Evolutionary conservation across 2,329 filamentous ascomycete genomes (phyloP).

Genomic region (Monilinia aucupariae): DNA sequence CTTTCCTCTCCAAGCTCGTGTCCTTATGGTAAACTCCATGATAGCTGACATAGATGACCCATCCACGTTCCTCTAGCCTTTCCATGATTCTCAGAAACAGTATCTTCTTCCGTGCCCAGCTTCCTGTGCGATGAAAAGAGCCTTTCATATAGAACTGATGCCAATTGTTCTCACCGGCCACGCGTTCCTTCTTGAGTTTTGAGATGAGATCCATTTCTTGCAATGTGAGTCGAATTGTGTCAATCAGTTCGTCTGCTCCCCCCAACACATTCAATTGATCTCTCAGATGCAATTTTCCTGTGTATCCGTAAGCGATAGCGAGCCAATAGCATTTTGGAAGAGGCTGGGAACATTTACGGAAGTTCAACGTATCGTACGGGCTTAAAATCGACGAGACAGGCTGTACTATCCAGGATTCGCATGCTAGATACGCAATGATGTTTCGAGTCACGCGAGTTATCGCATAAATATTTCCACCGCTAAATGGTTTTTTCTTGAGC

Average conservation of each 20-base stretch:
- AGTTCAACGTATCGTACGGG: not conserved
- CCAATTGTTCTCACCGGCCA: not conserved
- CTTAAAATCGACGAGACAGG: not conserved
- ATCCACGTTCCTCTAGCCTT: slow-evolving; percentile 14
- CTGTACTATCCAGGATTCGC: slow-evolving; percentile 2
- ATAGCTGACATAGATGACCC: not conserved
- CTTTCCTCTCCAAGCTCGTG: not conserved
- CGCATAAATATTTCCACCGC: not conserved
- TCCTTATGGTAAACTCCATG: not conserved
- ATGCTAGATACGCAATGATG: slow-evolving; percentile 10
- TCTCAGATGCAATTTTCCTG: not conserved
- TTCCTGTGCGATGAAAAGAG: not conserved
- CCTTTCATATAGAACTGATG: not conserved
- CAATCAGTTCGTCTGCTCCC: slow-evolving; percentile 9
- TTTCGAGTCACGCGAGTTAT: slow-evolving; percentile 2
- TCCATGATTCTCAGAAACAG: slow-evolving; percentile 11
- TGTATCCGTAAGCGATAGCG: not conserved
- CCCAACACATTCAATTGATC: slow-evolving; percentile 3
- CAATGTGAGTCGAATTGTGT: slow-evolving; percentile 8
- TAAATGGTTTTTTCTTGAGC: slow-evolving; percentile 2
- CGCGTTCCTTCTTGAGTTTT: not conserved
- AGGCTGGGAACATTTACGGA: not conserved
- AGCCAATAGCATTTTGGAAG: slow-evolving; percentile 16
- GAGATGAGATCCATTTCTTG: slow-evolving; percentile 10
- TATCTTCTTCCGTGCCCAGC: not conserved